Evolutionary conservation across 106 monocot genomes (phyloP), one percentile per base, ranked within the genome.

Genomic region (Dendrobium huoshanense): DNA sequence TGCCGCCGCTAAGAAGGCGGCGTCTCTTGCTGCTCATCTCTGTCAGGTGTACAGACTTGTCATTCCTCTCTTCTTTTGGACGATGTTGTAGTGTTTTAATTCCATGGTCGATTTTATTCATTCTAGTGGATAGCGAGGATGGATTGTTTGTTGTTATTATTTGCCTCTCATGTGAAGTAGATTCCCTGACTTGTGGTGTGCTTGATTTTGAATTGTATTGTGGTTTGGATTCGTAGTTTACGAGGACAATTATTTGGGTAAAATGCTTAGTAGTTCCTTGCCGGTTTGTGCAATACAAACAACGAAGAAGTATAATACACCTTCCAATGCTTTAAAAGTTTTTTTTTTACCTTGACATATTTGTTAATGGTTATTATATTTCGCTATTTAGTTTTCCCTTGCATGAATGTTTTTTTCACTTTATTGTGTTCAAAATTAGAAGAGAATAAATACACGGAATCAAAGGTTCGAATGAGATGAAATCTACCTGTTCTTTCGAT

Each of bases 1-100:
- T 79, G 89, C 90, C 24, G 94, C 87, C n/a, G 97, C 97, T 76
- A 94, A 91, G 88, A 98, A 94, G 85, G 97, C 94, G 19, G 91
- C 87, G 16, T 80, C 87, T 3, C 91, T 98, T 41, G 97, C 97
- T 40, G 81, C 97, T 24, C 86, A 92, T 18, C 97, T 97, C 80
- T 97, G 97, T 82, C 86, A 91, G 88, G 97, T 89, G 18, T n/a
- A 10, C 18, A 45, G 10, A 1, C 29, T 72, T 15, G 29, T 47
- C 43, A 70, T 41, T n/a, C 43, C 41, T 19, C 74, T 44, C 4
- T 2, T 64, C 54, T 22, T 2, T n/a, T n/a, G 45, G 45, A 56
- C 13, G 15, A 8, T 56, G 6, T 45, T 45, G 45, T 45, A 45
- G 45, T 0, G 4, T 9, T 37, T 45, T 6, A 45, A 9, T 45